Evolutionary conservation across 1,284 basidiomycete genomes (phyloP).

Genomic region (Xerocomus minutiporus): DNA sequence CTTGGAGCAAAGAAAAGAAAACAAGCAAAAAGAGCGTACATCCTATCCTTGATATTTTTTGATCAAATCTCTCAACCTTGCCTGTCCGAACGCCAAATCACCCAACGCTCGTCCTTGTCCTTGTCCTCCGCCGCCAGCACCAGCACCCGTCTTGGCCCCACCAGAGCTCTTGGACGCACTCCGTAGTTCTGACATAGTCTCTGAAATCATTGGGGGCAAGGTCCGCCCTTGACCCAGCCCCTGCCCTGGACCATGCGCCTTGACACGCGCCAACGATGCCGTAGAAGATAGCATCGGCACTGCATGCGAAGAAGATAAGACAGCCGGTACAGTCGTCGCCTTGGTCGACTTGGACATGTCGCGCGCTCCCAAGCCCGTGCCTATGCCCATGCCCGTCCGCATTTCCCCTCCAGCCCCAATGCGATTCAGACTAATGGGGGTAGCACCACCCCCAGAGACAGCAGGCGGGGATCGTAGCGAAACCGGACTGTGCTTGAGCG

Average conservation of each 20-base stretch:
- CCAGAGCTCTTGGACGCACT: conserved; percentile 9
- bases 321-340: conserved; percentile 51
- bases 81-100: conserved; percentile 69
- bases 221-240: conserved; percentile 17
- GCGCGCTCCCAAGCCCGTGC: conserved; percentile 5
- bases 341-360: conserved; percentile 23
- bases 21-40: background rate
- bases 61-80: conserved; percentile 69
- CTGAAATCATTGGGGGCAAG: conserved; percentile 34
- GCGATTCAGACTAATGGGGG: background rate
- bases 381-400: background rate
- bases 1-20: background rate
- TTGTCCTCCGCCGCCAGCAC: background rate
- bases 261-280: conserved; percentile 61
- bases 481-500: conserved; percentile 11
- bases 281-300: conserved; percentile 67
- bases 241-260: conserved; percentile 16
- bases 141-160: conserved; percentile 19
- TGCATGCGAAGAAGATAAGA: conserved; percentile 65
- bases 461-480: conserved; percentile 1
- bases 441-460: background rate
- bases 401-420: background rate
- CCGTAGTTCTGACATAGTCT: conserved; percentile 27
- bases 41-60: conserved; percentile 63
- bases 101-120: conserved; percentile 20